Base-by-base conservation (phyloP, 2,329 filamentous ascomycete species). In the Colletotrichum caudatum region DNA sequence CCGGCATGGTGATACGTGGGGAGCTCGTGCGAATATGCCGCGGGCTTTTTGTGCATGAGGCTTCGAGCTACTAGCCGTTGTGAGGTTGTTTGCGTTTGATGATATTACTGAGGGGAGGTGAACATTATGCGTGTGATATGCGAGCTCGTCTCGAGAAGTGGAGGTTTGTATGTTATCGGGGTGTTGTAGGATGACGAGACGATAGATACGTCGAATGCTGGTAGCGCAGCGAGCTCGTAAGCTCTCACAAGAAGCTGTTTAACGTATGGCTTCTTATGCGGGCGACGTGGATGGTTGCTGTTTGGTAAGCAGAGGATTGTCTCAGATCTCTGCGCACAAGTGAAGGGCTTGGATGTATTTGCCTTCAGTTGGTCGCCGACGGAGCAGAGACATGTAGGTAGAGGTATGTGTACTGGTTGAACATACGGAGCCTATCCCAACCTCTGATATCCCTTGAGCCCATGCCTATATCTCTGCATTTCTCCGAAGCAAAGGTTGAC, bases 161-260 rank as follows among this genome's bases (percentile, higher is more conserved):
- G n/a, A 5, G 11, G 18, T n/a, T 39, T 26, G 3, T 18, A 23
- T 12, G 35, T 9, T 23, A n/a, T 57, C 9, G 8, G 35, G 1
- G 33, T 62, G 11, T 48, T n/a, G 39, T 23, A 59, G 39, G 23
- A 39, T 14, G 46, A 29, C 33, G 11, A 33, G 23, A 12, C 33
- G 20, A n/a, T 46, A 46, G 44, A n/a, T 23, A n/a, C 11, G n/a
- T 23, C 33, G 18, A 46, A 20, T 7, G 26, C 3, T 11, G 26
- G 41, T 4, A 48, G 18, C 9, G n/a, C 23, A n/a, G 33, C 35
- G n/a, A n/a, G 37, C 39, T 23, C 35, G 18, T 41, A n/a, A 53
- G 46, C 46, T 62, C 60, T 33, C 46, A 48, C 23, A 23, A n/a
- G 59, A 62, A 16, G 8, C 46, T 35, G 59, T 51, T 62, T n/a